A percentile compares a stretch with the other conserved stretches of the same genome.
Evolutionary conservation across 192 early-diverging fungal genomes (phyloP).

Genomic region (Backusella tuberculispora): DNA sequence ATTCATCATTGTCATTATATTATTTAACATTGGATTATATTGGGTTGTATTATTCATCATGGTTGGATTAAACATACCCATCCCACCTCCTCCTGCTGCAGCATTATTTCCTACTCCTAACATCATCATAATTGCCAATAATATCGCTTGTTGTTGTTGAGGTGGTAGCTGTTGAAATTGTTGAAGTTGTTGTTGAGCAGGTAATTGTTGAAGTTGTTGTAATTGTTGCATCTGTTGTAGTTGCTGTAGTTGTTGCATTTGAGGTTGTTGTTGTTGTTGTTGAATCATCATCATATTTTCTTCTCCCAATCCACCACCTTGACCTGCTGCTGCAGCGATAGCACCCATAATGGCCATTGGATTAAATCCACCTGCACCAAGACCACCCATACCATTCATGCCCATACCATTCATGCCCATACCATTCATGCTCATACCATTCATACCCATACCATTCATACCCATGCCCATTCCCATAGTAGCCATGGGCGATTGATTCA

Average conservation of each 20-base stretch:
- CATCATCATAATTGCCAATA: slow-evolving; percentile 7
- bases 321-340: background rate
- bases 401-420: background rate
- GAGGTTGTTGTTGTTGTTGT: too few species aligned
- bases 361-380: too few species aligned
- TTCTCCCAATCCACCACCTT: background rate
- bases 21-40: background rate
- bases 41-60: background rate
- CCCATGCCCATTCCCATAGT: background rate
- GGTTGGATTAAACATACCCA: background rate
- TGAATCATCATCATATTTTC: background rate
- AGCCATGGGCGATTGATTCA: slow-evolving; percentile 13
- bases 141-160: slow-evolving; percentile 3
- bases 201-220: slow-evolving; percentile 3
- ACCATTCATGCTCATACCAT: background rate
- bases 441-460: background rate
- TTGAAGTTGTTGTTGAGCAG: slow-evolving; percentile 4
- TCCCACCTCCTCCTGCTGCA: background rate
- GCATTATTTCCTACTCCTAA: background rate
- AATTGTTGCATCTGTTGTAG: slow-evolving; percentile 9
- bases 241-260: background rate
- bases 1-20: background rate
- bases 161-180: background rate
- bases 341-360: too few species aligned
- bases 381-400: too few species aligned